These are phyloP conservation scores for Exophiala bonariae DNA, from an alignment of 2,329 filamentous ascomycete genomes.

Conservation along the genomic window DNA sequence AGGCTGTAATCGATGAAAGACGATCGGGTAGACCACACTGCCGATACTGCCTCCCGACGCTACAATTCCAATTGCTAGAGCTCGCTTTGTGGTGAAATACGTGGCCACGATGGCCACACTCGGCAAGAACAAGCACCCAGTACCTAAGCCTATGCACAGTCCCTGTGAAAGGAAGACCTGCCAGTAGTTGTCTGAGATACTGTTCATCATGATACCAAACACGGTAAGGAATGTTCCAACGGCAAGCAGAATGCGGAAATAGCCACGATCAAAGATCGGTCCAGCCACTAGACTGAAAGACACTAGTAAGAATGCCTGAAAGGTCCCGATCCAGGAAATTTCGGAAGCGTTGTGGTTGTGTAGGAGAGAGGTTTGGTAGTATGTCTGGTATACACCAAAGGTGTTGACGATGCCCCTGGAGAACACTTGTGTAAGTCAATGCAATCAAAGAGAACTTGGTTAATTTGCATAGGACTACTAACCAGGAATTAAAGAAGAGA, in stretches of 20 bases:
- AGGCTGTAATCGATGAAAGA: constrained; percentile 51
- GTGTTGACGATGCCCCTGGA: constrained; percentile 30
- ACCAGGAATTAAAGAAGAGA: constrained; percentile 22
- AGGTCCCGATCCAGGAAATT: constrained; percentile 47
- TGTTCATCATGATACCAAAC: constrained; percentile 37
- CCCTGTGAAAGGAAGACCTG: constrained; percentile 55
- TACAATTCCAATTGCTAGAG: constrained; percentile 47
- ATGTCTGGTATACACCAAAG: constrained; percentile 46
- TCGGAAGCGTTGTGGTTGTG: constrained; percentile 32
- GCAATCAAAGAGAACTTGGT: too few relatives aligned
- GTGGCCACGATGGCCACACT: constrained; percentile 47
- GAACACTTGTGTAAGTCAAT: too few relatives aligned
- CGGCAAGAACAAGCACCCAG: constrained; percentile 47
- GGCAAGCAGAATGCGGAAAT: constrained; percentile 11
- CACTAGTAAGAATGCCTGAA: constrained; percentile 39
- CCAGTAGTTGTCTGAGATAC: constrained; percentile 48
- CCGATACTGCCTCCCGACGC: constrained; percentile 52
- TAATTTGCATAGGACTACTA: too few relatives aligned
- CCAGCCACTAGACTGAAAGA: constrained; percentile 45
- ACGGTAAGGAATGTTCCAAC: constrained; percentile 30
- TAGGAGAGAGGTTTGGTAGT: constrained; percentile 43
- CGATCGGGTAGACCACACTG: constrained; percentile 54
- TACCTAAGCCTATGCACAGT: constrained; percentile 43
- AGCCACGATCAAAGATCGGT: constrained; percentile 41
- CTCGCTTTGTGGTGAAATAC: constrained; percentile 50